Evolutionary conservation across 352 stramenopile species (phyloP), one percentile per base, ranked within the genome.

Genomic region (Globisporangium nunn): DNA sequence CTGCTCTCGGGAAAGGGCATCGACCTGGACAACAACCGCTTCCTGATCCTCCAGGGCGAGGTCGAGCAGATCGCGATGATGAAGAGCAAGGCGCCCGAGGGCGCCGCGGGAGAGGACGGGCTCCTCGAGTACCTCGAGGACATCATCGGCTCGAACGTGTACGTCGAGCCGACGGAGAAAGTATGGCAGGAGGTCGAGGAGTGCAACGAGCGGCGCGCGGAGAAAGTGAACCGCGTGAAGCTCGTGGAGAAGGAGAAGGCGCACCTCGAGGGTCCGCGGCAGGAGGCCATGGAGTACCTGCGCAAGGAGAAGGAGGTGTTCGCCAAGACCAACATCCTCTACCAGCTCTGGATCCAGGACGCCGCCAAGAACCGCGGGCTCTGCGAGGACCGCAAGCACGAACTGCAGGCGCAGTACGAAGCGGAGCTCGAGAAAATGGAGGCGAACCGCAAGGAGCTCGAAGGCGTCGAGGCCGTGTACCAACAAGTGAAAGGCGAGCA

Each of bases 1-100:
- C 91, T 99, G 45, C 75, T 99, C 15, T 76, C 88, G 17, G 78
- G 74, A 39, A 96, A 98, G 57, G 97, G 97, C 11, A 99, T 99
- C 54, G 97, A 99, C 79, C 71, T 99, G 18, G 96, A 99, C 71
- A 99, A 99, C 80, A 99, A 99, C 68, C 92, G 97, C 1, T 99
- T 99, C 68, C 66, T 99, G 0, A 99, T 99, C 61, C 64, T 99
- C 30, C 97, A 99, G 68, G 89, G 87, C 35, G 83, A 94, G 56
- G 86, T 95, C 18, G 97, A 99, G 68, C 97, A 99, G 85, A 99
- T 99, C 62, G 95, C 93, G 37, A 98, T 99, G 91, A 99, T 99
- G 97, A 98, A 98, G 60, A 98, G 96, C 72, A 99, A 99, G 71
- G 95, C 88, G 12, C 85, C 90, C 1, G 82, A 82, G 43, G 75